These are phyloP conservation scores for Neurospora sp. DNA, from an alignment of 495 filamentous ascomycete genomes.

Conservation along the genomic window DNA sequence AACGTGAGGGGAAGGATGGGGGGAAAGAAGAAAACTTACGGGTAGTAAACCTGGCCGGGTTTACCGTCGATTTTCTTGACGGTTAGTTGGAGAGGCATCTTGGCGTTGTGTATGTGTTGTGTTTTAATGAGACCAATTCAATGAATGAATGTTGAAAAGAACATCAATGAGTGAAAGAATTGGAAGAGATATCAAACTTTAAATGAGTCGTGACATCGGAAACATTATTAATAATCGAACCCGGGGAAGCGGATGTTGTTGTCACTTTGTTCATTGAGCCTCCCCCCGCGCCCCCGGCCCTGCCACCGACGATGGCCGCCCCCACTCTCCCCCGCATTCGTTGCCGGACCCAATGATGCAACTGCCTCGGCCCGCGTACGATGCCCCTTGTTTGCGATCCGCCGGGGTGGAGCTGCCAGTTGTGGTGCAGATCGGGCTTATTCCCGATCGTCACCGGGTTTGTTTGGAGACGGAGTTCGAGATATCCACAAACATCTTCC, in stretches of 20 bases:
- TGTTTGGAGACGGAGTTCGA: neutral
- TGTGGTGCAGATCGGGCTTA: neutral
- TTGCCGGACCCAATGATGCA: slow-evolving; percentile 7
- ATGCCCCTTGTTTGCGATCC: neutral
- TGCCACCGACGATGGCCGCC: neutral
- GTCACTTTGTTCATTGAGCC: neutral
- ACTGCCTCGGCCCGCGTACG: slow-evolving; percentile 11
- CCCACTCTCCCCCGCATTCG: neutral
- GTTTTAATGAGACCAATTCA: neutral
- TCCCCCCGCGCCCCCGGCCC: neutral
- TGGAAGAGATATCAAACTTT: neutral
- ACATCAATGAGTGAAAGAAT: neutral
- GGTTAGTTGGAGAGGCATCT: slow-evolving; percentile 38
- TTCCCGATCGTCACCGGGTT: neutral
- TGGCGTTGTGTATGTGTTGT: neutral
- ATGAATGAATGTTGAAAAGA: neutral
- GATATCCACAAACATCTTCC: neutral
- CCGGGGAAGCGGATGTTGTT: neutral
- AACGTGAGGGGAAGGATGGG: slow-evolving; percentile 2
- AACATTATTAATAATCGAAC: neutral
- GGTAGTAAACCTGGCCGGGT: slow-evolving; percentile 80
- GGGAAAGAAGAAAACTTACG: slow-evolving; percentile 29
- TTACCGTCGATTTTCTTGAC: slow-evolving; percentile 52
- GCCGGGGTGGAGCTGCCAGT: neutral
- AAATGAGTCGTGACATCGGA: neutral